These are phyloP conservation scores for Globisporangium orthogonon DNA, from an alignment of 352 stramenopile species.

Conservation along the genomic window DNA sequence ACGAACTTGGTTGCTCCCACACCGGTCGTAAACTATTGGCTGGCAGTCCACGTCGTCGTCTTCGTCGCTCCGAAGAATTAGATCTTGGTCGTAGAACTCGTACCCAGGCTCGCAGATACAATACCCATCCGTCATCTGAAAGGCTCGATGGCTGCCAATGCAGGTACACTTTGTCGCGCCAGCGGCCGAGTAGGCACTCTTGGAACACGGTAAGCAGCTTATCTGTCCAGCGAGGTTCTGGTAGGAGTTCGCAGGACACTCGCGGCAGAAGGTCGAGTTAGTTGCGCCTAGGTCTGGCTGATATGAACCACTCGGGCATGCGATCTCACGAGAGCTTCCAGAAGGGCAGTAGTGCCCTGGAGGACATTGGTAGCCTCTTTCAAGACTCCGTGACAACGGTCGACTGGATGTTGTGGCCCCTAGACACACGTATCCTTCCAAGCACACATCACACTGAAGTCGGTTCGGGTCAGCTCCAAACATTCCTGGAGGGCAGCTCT, in stretches of 20 bases:
- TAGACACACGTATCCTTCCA: constrained; percentile 84
- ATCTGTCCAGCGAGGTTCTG: constrained; percentile 55
- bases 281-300: constrained; percentile 37
- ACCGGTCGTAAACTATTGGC: constrained; percentile 88
- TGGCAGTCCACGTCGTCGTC: constrained; percentile 89
- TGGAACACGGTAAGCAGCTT: constrained; percentile 86
- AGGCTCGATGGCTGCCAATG: constrained; percentile 82
- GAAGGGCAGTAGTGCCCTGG: constrained; percentile 68
- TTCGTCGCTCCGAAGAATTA: constrained; percentile 73
- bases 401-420: constrained; percentile 51
- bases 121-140: constrained; percentile 88
- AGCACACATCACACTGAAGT: constrained; percentile 56
- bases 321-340: constrained; percentile 38
- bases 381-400: constrained; percentile 39
- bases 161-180: constrained; percentile 77
- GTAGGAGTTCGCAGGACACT: constrained; percentile 74
- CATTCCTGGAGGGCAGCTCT: constrained; percentile 67
- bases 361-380: constrained; percentile 85
- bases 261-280: constrained; percentile 52
- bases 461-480: constrained; percentile 80
- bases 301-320: constrained; percentile 78
- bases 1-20: constrained; percentile 62
- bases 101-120: constrained; percentile 90
- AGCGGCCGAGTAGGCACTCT: constrained; percentile 48
- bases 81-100: constrained; percentile 88